Conservation (phyloP, 345 rosid genomes). For the Salix suchowensis region DNA sequence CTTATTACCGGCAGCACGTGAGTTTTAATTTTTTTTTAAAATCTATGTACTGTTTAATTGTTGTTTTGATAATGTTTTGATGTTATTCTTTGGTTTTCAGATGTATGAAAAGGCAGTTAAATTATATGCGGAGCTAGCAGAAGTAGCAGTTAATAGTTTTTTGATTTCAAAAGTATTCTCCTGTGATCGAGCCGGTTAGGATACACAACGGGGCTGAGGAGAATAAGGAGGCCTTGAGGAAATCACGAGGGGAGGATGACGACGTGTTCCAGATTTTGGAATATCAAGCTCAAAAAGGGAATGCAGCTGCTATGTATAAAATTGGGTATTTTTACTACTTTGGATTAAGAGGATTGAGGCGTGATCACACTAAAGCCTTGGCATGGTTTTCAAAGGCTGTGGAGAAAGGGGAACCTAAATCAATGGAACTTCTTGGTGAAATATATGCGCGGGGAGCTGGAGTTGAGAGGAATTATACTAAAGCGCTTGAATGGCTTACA, state of each 20-base stretch:
- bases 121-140: conserved; percentile 84
- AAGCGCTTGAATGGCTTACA: conserved; percentile 85
- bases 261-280: conserved; percentile 96
- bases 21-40: conserved; percentile 20
- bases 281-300: conserved; percentile 96
- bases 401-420: conserved; percentile 84
- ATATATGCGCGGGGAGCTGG: conserved; percentile 98
- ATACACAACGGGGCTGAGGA: conserved; percentile 94
- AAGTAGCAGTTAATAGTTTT: conserved; percentile 83
- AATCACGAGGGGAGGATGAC: conserved; percentile 92
- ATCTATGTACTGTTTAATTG: not conserved
- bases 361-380: conserved; percentile 85
- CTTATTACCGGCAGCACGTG: conserved; percentile 85
- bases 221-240: conserved; percentile 84
- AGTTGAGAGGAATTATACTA: conserved; percentile 92
- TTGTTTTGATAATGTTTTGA: not conserved
- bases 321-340: conserved; percentile 88
- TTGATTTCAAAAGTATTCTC: conserved; percentile 88
- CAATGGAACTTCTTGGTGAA: conserved; percentile 97
- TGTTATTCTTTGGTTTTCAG: conserved; percentile 37
- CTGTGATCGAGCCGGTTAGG: conserved; percentile 80
- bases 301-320: conserved; percentile 80
- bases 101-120: conserved; percentile 81
- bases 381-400: conserved; percentile 84
- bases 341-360: conserved; percentile 90